phyloP scores from a whole-genome alignment of 2,329 filamentous ascomycete genomes.

The Alternaria panax region DNA sequence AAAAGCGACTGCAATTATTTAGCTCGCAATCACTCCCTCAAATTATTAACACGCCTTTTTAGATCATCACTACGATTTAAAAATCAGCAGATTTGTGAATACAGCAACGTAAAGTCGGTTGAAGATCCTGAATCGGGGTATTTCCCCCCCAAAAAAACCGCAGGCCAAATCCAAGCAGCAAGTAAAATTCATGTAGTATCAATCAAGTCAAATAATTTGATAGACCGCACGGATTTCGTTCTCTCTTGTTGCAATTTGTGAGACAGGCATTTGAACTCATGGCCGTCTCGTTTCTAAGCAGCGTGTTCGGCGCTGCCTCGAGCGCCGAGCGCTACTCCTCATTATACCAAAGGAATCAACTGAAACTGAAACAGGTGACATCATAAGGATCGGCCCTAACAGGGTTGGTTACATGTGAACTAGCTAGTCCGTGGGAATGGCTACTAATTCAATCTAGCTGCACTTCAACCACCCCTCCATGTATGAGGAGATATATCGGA shows the following conservation, averaged over 20 bases:
- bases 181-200: background rate
- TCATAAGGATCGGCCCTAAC: background rate
- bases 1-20: background rate
- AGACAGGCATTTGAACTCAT: background rate
- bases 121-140: background rate
- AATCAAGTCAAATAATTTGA: background rate
- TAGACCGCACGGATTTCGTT: background rate
- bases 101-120: too few species aligned
- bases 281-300: background rate
- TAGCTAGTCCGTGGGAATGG: background rate
- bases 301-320: background rate
- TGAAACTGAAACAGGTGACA: background rate
- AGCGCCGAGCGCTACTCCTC: background rate
- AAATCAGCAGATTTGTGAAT: background rate
- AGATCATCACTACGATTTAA: background rate
- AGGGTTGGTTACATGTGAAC: background rate
- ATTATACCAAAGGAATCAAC: background rate
- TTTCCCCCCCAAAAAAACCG: background rate
- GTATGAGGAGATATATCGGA: background rate
- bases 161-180: background rate
- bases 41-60: background rate
- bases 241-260: background rate
- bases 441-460: background rate
- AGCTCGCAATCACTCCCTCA: background rate
- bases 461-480: background rate